Evolutionary conservation across 768 basidiomycete species (phyloP).

Genomic region (Hygrophoropsis aurantiaca): DNA sequence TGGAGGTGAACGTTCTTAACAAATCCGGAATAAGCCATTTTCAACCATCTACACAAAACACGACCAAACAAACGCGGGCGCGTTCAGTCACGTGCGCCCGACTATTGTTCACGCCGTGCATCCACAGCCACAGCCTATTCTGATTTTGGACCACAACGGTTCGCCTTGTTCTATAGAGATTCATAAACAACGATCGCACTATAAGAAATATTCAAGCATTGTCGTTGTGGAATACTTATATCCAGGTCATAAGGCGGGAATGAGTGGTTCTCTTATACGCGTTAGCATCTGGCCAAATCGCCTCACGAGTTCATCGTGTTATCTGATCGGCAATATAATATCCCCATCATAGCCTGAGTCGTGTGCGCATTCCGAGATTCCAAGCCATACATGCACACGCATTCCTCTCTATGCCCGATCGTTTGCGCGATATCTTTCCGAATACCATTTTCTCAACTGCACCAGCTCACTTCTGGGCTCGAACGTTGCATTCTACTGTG

Average conservation of each 20-base stretch:
- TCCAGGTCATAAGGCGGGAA: no score
- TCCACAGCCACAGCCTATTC: not conserved
- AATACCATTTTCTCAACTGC: no score
- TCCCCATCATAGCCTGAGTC: no score
- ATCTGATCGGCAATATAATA: not conserved
- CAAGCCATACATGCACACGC: no score
- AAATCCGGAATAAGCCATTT: slow-evolving; percentile 31
- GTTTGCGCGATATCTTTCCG: no score
- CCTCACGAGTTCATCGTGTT: not conserved
- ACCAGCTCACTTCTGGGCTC: no score
- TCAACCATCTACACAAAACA: slow-evolving; percentile 37
- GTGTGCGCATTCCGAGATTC: no score
- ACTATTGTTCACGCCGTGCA: not conserved
- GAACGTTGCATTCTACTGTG: no score
- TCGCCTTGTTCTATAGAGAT: not conserved
- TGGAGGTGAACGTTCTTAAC: slow-evolving; percentile 10
- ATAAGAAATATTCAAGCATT: no score
- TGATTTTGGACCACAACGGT: not conserved
- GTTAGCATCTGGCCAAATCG: not conserved
- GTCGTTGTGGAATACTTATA: no score
- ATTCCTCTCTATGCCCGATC: no score
- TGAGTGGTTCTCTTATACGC: not conserved
- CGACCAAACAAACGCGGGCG: slow-evolving; percentile 36
- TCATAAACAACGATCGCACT: no score
- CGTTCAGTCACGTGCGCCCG: slow-evolving; percentile 34